These are phyloP conservation scores for Salvia splendens DNA, from an alignment of 257 asterid genomes.

Conservation along the genomic window DNA sequence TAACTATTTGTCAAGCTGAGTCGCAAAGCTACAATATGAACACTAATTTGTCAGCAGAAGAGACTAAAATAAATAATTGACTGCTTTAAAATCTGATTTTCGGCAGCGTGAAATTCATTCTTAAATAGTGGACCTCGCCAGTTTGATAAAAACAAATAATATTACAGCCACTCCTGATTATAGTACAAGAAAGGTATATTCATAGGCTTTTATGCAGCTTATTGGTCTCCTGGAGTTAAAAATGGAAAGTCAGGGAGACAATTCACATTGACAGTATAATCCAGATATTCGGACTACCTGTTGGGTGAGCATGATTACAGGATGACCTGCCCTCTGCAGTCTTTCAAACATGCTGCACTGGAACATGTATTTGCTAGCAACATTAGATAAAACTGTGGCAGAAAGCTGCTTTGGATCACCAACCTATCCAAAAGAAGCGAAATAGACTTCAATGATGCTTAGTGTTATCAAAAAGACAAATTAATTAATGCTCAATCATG, in stretches of 20 bases:
- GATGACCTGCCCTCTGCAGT: conserved; percentile 95
- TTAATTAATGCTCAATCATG: conserved; percentile 23
- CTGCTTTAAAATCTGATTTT: conserved; percentile 6
- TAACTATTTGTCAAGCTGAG: conserved; percentile 16
- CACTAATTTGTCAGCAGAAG: background rate
- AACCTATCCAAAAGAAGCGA: conserved; percentile 52
- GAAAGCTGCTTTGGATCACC: conserved; percentile 99
- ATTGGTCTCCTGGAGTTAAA: conserved; percentile 5
- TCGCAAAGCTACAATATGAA: conserved; percentile 11
- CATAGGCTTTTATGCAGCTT: conserved; percentile 8
- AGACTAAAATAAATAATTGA: conserved; percentile 1
- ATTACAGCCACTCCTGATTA: background rate
- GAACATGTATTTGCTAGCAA: conserved; percentile 85
- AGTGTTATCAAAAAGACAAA: conserved; percentile 26
- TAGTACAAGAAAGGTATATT: background rate
- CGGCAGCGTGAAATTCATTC: background rate
- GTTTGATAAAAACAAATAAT: conserved; percentile 15
- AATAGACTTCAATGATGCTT: conserved; percentile 30
- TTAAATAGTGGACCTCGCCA: background rate
- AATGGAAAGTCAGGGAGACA: conserved; percentile 12
- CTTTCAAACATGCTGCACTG: conserved; percentile 99
- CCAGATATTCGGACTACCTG: conserved; percentile 56
- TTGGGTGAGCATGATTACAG: conserved; percentile 87
- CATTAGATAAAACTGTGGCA: conserved; percentile 91
- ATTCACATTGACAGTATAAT: conserved; percentile 25